A percentile compares a stretch with the other conserved stretches of the same genome.
These are phyloP conservation scores for Metschnikowia matae DNA, from an alignment of 805 yeast genomes.

Conservation along the genomic window DNA sequence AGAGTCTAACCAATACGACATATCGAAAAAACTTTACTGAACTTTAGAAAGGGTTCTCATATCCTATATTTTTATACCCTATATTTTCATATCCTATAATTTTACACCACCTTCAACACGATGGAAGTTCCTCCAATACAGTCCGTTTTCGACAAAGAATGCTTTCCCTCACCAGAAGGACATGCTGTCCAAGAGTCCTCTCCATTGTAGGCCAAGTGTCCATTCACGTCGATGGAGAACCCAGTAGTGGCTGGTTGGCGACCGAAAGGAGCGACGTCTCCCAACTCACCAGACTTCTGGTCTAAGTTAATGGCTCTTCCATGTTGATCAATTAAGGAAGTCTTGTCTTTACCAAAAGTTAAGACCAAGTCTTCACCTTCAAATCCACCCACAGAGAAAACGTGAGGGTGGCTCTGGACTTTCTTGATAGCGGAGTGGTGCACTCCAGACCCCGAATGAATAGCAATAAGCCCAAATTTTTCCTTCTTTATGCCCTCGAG, in stretches of 20 bases:
- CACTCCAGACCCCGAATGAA: no score
- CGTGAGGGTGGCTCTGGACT: no score
- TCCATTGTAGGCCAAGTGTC: conserved; percentile 33
- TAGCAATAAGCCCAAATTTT: no score
- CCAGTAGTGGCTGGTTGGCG: conserved; percentile 32
- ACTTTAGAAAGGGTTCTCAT: no score
- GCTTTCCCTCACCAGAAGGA: conserved; percentile 25
- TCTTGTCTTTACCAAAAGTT: not conserved
- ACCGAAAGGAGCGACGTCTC: conserved; percentile 15
- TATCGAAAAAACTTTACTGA: no score
- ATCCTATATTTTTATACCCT: no score
- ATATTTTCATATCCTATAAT: no score
- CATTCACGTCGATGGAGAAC: conserved; percentile 36
- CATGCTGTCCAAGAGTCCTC: conserved; percentile 37
- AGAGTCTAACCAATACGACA: no score
- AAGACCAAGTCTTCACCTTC: conserved; percentile 22
- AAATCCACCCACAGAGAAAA: conserved; percentile 17
- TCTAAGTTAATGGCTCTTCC: not conserved
- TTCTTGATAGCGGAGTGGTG: no score
- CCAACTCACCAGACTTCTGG: not conserved
- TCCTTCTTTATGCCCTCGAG: no score
- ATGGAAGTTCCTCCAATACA: conserved; percentile 29
- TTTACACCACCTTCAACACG: conserved; percentile 17
- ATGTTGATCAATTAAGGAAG: not conserved
- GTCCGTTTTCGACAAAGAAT: conserved; percentile 21